A percentile compares a stretch with the other conserved stretches of the same genome.
Evolutionary conservation across 768 basidiomycete species (phyloP).

Genomic region (Termitomyces heimii): DNA sequence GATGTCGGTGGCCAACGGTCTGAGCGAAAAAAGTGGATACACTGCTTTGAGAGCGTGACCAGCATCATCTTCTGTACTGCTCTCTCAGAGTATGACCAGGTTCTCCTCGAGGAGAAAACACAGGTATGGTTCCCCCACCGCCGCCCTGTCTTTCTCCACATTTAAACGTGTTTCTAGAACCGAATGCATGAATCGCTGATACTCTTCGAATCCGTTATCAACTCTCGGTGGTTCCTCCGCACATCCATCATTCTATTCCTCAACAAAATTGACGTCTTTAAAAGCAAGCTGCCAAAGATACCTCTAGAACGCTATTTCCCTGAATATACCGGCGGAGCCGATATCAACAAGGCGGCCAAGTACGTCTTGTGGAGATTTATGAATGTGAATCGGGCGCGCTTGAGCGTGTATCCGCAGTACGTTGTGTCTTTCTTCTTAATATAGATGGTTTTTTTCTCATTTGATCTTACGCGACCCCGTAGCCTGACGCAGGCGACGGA

Average conservation of each 20-base stretch:
- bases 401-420: conserved; percentile 93
- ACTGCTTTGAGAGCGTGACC: conserved; percentile 26
- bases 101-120: conserved; percentile 60
- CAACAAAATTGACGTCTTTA: conserved; percentile 93
- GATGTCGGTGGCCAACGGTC: conserved; percentile 78
- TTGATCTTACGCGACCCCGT: neutral
- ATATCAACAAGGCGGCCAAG: conserved; percentile 93
- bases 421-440: conserved; percentile 22
- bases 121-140: conserved; percentile 43
- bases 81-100: conserved; percentile 71
- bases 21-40: conserved; percentile 83
- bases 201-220: conserved; percentile 90
- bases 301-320: conserved; percentile 76
- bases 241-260: conserved; percentile 91
- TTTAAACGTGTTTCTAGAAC: conserved; percentile 42
- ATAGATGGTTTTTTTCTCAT: neutral
- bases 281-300: conserved; percentile 79
- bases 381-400: conserved; percentile 78
- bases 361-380: conserved; percentile 95
- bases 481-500: conserved; percentile 17
- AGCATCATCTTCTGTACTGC: conserved; percentile 70
- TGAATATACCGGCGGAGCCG: conserved; percentile 83
- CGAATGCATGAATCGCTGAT: conserved; percentile 92
- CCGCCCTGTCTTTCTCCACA: neutral
- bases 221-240: conserved; percentile 81